These are phyloP conservation scores for Penicillium crystallinum DNA, from an alignment of 495 filamentous ascomycete species.

Conservation along the genomic window DNA sequence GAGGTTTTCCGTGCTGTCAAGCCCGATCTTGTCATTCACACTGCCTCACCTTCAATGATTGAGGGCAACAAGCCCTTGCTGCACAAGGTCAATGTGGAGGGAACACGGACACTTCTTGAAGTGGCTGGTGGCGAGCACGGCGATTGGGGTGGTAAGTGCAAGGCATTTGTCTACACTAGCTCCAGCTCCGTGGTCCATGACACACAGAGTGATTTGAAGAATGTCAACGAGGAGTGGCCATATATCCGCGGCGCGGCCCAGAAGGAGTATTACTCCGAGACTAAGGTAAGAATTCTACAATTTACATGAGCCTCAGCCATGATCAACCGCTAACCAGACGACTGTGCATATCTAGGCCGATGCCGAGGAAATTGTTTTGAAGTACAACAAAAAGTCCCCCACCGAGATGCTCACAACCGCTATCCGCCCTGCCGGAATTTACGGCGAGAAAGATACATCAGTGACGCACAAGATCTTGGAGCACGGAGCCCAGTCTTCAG, in stretches of 20 bases:
- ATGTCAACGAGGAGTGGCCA: conserved; percentile 86
- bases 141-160: conserved; percentile 61
- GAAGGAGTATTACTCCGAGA: conserved; percentile 87
- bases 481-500: conserved; percentile 39
- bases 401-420: conserved; percentile 67
- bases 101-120: conserved; percentile 73
- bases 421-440: conserved; percentile 84
- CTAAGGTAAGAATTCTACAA: conserved; percentile 53
- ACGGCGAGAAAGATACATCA: conserved; percentile 83
- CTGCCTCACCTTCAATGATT: conserved; percentile 66
- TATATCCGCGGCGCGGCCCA: conserved; percentile 64
- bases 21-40: conserved; percentile 92
- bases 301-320: not conserved
- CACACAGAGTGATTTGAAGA: conserved; percentile 72
- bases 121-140: conserved; percentile 60
- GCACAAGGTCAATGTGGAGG: conserved; percentile 85
- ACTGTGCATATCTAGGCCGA: conserved; percentile 54
- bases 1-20: conserved; percentile 61
- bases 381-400: conserved; percentile 69
- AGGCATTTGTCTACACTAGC: conserved; percentile 92
- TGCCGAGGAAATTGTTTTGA: conserved; percentile 79
- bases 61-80: conserved; percentile 44
- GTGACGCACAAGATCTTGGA: conserved; percentile 53
- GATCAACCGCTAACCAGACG: conserved; percentile 1
- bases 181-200: conserved; percentile 85